Conservation (phyloP, 108 stramenopile species). For the Fistulifera pelliculosa region DNA sequence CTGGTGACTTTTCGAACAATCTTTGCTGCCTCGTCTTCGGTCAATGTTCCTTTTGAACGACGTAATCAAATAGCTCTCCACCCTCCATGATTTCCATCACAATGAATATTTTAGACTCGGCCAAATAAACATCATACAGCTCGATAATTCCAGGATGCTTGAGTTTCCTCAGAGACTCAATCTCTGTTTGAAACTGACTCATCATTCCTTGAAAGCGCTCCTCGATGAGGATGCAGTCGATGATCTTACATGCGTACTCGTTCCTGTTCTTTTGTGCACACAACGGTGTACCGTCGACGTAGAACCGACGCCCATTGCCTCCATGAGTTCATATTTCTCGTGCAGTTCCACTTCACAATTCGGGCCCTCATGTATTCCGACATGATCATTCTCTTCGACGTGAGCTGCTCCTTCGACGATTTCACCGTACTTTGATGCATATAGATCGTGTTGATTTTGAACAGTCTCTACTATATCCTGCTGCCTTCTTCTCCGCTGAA, state of each 20-base stretch:
- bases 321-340: slow-evolving; percentile 80
- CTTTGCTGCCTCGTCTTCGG: slow-evolving; percentile 83
- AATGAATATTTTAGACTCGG: slow-evolving; percentile 83
- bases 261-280: slow-evolving; percentile 37
- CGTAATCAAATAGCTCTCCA: slow-evolving; percentile 98
- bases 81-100: slow-evolving; percentile 98
- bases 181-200: slow-evolving; percentile 93
- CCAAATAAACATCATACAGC: slow-evolving; percentile 88
- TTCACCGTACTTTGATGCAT: slow-evolving; percentile 41
- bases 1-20: slow-evolving; percentile 88
- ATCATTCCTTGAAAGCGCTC: slow-evolving; percentile 82
- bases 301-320: slow-evolving; percentile 93
- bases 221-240: slow-evolving; percentile 90
- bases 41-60: slow-evolving; percentile 88
- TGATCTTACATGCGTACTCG: slow-evolving; percentile 91
- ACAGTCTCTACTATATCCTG: slow-evolving; percentile 1
- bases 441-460: slow-evolving; percentile 7
- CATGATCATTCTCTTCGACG: background rate
- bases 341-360: slow-evolving; percentile 59
- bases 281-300: slow-evolving; percentile 94
- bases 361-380: slow-evolving; percentile 7
- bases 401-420: slow-evolving; percentile 49
- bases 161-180: slow-evolving; percentile 59
- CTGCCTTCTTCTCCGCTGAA: slow-evolving; percentile 24
- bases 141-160: slow-evolving; percentile 92